Conservation (phyloP, 805 yeast genomes). For the Tetrapisispora arboricola region DNA sequence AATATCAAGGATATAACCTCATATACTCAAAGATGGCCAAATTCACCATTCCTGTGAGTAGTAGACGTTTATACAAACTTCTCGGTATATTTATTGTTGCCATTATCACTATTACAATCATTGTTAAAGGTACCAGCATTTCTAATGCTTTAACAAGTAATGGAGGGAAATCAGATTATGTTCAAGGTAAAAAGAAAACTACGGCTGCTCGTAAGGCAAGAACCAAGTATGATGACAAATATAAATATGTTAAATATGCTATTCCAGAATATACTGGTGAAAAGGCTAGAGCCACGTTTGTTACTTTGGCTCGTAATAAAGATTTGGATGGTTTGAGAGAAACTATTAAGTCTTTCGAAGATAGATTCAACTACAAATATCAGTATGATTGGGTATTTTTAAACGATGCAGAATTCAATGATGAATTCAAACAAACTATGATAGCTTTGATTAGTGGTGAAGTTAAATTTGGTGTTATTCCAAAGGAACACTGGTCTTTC, state of each 20-base stretch:
- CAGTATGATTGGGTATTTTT: conserved; percentile 93
- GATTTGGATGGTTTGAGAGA: conserved; percentile 53
- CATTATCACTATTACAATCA: neutral
- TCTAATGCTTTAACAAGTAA: neutral
- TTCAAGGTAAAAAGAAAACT: neutral
- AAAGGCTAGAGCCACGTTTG: conserved; percentile 71
- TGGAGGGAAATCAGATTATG: neutral
- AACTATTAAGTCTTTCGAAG: conserved; percentile 73
- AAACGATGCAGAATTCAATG: conserved; percentile 76
- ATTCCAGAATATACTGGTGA: conserved; percentile 17
- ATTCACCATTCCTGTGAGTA: conserved; percentile 2
- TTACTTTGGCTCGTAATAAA: conserved; percentile 64
- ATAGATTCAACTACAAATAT: conserved; percentile 74
- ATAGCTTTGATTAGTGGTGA: conserved; percentile 62
- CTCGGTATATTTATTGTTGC: neutral
- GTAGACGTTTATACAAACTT: conserved; percentile 1
- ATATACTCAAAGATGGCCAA: neutral
- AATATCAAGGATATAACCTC: neutral
- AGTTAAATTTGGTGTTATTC: conserved; percentile 69
- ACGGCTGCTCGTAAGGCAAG: neutral
- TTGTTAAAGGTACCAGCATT: conserved; percentile 1
- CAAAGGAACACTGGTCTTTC: conserved; percentile 76
- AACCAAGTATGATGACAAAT: conserved; percentile 4
- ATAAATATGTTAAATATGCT: conserved; percentile 4
- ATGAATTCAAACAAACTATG: conserved; percentile 70